phyloP scores from a whole-genome alignment of 768 basidiomycete genomes.

The Mycena galopus region DNA sequence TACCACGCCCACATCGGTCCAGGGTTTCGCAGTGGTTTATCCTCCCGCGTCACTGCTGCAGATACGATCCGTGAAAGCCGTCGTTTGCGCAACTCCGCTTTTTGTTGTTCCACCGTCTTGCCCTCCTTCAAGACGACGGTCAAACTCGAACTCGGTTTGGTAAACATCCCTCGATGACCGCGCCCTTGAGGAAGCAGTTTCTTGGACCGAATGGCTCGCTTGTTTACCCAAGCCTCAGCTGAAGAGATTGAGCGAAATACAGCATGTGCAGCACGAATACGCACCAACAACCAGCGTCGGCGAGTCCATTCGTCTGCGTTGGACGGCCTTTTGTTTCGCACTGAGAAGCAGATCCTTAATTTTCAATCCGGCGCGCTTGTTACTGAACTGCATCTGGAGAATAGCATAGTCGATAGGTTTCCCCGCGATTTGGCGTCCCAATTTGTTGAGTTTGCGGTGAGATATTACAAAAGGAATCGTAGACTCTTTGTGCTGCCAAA shows the following conservation, averaged over 20 bases:
- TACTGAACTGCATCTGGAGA: slow-evolving; percentile 95
- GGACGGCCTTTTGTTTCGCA: slow-evolving; percentile 86
- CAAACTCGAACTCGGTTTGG: slow-evolving; percentile 81
- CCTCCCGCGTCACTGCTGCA: slow-evolving; percentile 83
- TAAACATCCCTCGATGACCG: slow-evolving; percentile 81
- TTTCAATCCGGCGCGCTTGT: slow-evolving; percentile 89
- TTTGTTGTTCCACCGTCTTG: slow-evolving; percentile 78
- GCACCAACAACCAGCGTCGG: slow-evolving; percentile 85
- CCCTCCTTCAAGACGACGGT: slow-evolving; percentile 86
- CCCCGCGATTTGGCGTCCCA: slow-evolving; percentile 88
- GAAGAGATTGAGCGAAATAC: slow-evolving; percentile 14
- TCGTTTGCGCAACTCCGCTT: slow-evolving; percentile 71
- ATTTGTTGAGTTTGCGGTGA: slow-evolving; percentile 90
- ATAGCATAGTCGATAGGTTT: slow-evolving; percentile 96
- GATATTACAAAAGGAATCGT: slow-evolving; percentile 95
- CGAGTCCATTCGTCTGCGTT: slow-evolving; percentile 80
- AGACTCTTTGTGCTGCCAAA: slow-evolving; percentile 87
- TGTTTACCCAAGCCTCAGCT: slow-evolving; percentile 97
- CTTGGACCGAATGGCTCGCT: slow-evolving; percentile 74
- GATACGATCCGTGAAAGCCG: slow-evolving; percentile 85
- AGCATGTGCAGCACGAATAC: slow-evolving; percentile 49
- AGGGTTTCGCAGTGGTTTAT: slow-evolving; percentile 82
- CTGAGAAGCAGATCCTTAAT: slow-evolving; percentile 91
- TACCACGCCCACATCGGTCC: slow-evolving; percentile 86
- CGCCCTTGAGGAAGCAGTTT: slow-evolving; percentile 88